phyloP scores from a whole-genome alignment of 2,329 filamentous ascomycete species.

The Colletotrichum gigasporum region DNA sequence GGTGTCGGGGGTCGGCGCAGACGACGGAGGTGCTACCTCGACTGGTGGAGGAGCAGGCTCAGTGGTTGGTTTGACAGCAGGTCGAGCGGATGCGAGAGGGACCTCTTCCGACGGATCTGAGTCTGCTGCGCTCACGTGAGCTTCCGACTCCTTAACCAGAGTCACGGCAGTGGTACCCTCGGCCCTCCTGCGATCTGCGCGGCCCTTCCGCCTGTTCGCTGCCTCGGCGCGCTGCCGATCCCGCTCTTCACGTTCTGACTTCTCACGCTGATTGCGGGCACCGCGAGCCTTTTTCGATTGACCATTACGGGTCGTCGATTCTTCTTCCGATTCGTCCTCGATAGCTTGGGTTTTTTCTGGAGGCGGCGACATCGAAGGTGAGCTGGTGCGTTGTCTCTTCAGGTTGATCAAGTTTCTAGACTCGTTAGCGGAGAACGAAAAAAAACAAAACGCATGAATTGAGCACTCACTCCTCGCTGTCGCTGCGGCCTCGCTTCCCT shows the following conservation, averaged over 20 bases:
- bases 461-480: constrained; percentile 87
- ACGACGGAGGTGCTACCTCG: constrained; percentile 48
- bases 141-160: constrained; percentile 41
- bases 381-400: constrained; percentile 87
- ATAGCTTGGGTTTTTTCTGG: constrained; percentile 57
- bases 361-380: constrained; percentile 73
- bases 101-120: constrained; percentile 78
- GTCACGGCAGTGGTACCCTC: constrained; percentile 69
- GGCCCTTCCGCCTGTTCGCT: constrained; percentile 81
- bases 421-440: constrained; percentile 9
- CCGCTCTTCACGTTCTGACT: constrained; percentile 75
- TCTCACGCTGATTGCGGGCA: constrained; percentile 69
- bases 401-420: constrained; percentile 73
- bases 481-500: constrained; percentile 85
- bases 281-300: constrained; percentile 69
- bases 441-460: neutral
- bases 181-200: constrained; percentile 80
- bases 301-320: constrained; percentile 59
- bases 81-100: constrained; percentile 54
- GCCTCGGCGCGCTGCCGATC: constrained; percentile 80
- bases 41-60: constrained; percentile 42
- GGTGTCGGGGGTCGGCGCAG: constrained; percentile 51
- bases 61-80: constrained; percentile 38
- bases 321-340: constrained; percentile 79
- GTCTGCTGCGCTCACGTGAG: constrained; percentile 63